Conservation (phyloP, 495 filamentous ascomycete genomes). For the Cetradonia linearis region DNA sequence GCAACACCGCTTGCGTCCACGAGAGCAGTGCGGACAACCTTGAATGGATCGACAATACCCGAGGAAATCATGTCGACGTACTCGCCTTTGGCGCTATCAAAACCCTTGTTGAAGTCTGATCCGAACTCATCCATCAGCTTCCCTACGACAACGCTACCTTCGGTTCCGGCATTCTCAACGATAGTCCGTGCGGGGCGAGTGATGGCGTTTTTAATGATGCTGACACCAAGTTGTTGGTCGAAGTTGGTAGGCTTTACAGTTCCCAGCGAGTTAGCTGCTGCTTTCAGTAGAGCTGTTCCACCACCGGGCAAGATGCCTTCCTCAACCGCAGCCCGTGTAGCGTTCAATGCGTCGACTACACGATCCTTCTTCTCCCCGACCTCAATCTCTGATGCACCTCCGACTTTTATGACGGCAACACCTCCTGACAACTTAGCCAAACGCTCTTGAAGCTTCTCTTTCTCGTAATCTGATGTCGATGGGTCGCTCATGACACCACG, state of each 20-base stretch:
- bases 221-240: slow-evolving; percentile 96
- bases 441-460: slow-evolving; percentile 99
- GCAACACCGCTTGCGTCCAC: slow-evolving; percentile 94
- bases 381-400: slow-evolving; percentile 94
- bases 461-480: slow-evolving; percentile 94
- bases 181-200: slow-evolving; percentile 89
- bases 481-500: slow-evolving; percentile 92
- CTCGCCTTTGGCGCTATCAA: slow-evolving; percentile 89
- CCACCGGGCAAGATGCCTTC: slow-evolving; percentile 97
- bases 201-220: slow-evolving; percentile 94
- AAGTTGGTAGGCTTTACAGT: slow-evolving; percentile 85
- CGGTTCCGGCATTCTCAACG: slow-evolving; percentile 92
- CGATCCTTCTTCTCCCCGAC: slow-evolving; percentile 99
- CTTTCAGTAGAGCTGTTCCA: slow-evolving; percentile 96
- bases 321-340: slow-evolving; percentile 95
- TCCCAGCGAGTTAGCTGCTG: slow-evolving; percentile 75
- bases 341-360: slow-evolving; percentile 95
- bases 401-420: slow-evolving; percentile 98
- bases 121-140: slow-evolving; percentile 94
- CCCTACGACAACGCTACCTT: slow-evolving; percentile 93
- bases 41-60: slow-evolving; percentile 97
- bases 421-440: slow-evolving; percentile 98
- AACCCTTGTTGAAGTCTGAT: slow-evolving; percentile 94
- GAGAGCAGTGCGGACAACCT: slow-evolving; percentile 94
- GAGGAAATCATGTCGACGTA: slow-evolving; percentile 96